Evolutionary conservation across 1,284 basidiomycete species (phyloP).

Genomic region (Tylopilus microsporus): DNA sequence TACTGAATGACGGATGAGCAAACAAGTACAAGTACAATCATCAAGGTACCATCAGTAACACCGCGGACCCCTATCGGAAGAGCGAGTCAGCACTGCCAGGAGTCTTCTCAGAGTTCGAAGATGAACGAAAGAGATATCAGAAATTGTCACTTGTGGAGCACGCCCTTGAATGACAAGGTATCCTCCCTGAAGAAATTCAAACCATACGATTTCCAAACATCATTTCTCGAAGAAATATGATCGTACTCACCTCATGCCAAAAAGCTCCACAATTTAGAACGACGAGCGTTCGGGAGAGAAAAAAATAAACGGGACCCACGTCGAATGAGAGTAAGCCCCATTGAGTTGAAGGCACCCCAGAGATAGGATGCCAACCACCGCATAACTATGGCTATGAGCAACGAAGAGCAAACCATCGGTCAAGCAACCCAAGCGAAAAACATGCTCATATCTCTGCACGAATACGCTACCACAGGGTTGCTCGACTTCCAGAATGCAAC

Average conservation of each 20-base stretch:
- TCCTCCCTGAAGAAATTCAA: conserved; percentile 90
- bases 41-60: neutral
- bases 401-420: conserved; percentile 44
- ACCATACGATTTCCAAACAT: conserved; percentile 43
- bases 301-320: conserved; percentile 47
- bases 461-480: conserved; percentile 37
- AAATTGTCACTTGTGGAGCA: conserved; percentile 73
- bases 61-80: neutral
- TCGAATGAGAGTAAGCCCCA: conserved; percentile 83
- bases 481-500: conserved; percentile 40
- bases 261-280: conserved; percentile 30
- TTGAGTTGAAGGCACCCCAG: conserved; percentile 60
- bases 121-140: conserved; percentile 39
- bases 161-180: conserved; percentile 51
- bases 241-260: conserved; percentile 33
- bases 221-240: conserved; percentile 34
- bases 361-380: conserved; percentile 54
- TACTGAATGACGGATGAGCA: neutral
- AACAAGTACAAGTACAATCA: neutral
- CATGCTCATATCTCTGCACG: conserved; percentile 75
- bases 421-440: conserved; percentile 41
- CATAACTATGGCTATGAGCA: conserved; percentile 86
- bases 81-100: conserved; percentile 10
- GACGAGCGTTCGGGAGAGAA: conserved; percentile 40
- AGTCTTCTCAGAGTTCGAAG: neutral